Base-by-base conservation (phyloP, 2,329 filamentous ascomycete genomes). In the Fusarium verticillioides region DNA sequence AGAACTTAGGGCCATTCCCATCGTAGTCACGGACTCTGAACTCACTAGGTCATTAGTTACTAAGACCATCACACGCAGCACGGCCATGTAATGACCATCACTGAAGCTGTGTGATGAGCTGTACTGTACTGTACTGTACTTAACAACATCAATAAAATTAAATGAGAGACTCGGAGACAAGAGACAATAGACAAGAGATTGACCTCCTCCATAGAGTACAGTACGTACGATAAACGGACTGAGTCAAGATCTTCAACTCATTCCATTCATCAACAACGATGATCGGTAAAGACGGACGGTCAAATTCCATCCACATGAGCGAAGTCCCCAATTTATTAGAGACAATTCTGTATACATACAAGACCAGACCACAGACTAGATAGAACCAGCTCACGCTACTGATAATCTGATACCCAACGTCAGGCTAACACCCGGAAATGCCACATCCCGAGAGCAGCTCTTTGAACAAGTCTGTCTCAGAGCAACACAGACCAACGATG, bases 351-450 rank as follows among this genome's bases (percentile, higher is more conserved):
- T 9, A 32, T n/a, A 44, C 28, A 12, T 32, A 34, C 26, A 52
- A 52, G 23, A 53, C 65, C 44, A 52, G 23, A 47, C 65, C 44
- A 59, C 60, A 23, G 10, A 37, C 16, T 37, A 36, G 34, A 16
- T 36, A 53, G 30, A 19, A 42, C 43, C 34, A 59, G 34, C 30
- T 53, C 50, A 56, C 70, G 70, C 74, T 77, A 73, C 67, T 58
- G 46, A 61, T 63, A 69, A 42, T 50, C 42, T 59, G 56, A 50
- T 59, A 53, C 40, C 54, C 53, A 68, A 46, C 54, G 40, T 46
- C 63, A 66, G 63, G 49, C 75, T 77, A 78, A 67, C 60, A 74
- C 66, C 72, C 80, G 79, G 80, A 81, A 78, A 60, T 79, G 78
- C 71, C 77, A 70, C 73, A 56, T 79, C 74, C 80, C 80, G 75